Conservation (phyloP, 2,329 filamentous ascomycete species). For the Rasamsonia emersonii region DNA sequence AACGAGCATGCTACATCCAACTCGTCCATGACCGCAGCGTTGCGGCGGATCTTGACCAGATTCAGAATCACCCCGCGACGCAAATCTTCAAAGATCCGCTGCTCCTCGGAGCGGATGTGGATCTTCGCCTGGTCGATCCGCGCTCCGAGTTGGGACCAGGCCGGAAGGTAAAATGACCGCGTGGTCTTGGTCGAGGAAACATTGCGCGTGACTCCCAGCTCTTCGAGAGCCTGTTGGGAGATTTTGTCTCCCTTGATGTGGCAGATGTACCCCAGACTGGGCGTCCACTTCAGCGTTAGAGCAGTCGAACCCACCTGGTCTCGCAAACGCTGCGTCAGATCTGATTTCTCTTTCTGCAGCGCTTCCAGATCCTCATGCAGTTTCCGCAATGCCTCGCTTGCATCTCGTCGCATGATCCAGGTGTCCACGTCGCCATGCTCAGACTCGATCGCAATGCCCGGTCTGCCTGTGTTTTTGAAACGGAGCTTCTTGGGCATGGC, state of each 20-base stretch:
- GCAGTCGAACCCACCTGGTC: slow-evolving; percentile 52
- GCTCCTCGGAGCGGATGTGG: slow-evolving; percentile 76
- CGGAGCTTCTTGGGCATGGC: slow-evolving; percentile 46
- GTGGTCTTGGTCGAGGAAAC: slow-evolving; percentile 78
- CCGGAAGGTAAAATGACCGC: slow-evolving; percentile 69
- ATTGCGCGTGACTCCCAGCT: slow-evolving; percentile 40
- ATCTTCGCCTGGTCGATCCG: slow-evolving; percentile 68
- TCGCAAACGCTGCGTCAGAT: slow-evolving; percentile 55
- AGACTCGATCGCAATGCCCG: slow-evolving; percentile 19
- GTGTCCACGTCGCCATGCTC: slow-evolving; percentile 41
- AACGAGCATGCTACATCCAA: slow-evolving; percentile 86
- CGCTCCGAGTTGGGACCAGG: slow-evolving; percentile 76
- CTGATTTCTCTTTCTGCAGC: slow-evolving; percentile 52
- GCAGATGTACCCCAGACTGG: slow-evolving; percentile 79
- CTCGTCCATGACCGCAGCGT: slow-evolving; percentile 86
- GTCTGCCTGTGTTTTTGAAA: slow-evolving; percentile 18
- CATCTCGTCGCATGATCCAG: slow-evolving; percentile 57
- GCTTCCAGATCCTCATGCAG: slow-evolving; percentile 61
- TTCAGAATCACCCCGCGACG: slow-evolving; percentile 70
- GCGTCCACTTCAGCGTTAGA: slow-evolving; percentile 76
- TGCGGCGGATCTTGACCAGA: slow-evolving; percentile 76
- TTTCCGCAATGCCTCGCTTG: slow-evolving; percentile 55
- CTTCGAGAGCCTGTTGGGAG: slow-evolving; percentile 36
- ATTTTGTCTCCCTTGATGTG: slow-evolving; percentile 77
- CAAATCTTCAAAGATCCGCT: slow-evolving; percentile 65